Conservation (phyloP, 169 alveolate genomes). For the Miamiensis avidus region DNA sequence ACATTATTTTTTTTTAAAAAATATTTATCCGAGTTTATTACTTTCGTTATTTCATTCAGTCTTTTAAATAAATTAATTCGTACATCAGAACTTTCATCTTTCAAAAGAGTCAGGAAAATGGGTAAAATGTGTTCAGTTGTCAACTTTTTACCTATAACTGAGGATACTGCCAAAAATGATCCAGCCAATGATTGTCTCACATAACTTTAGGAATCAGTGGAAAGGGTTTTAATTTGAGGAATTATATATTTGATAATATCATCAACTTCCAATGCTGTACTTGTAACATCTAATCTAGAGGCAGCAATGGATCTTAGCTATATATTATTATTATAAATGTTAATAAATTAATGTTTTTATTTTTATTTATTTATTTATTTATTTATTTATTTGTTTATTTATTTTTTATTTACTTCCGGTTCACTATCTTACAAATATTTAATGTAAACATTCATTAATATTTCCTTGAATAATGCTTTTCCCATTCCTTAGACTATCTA, state of each 20-base stretch:
- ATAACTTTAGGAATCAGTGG: conserved; percentile 57
- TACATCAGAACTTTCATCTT: conserved; percentile 81
- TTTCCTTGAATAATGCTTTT: conserved; percentile 41
- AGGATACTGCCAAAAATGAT: conserved; percentile 64
- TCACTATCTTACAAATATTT: conserved; percentile 66
- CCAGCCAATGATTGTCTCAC: conserved; percentile 81
- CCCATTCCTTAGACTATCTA: conserved; percentile 52
- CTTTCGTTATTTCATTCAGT: conserved; percentile 61
- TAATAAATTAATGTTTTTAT: too few relatives aligned
- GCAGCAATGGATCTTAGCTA: conserved; percentile 67
- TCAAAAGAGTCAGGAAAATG: conserved; percentile 64
- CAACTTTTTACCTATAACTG: conserved; percentile 64
- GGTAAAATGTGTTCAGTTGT: conserved; percentile 77
- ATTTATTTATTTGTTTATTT: not conserved
- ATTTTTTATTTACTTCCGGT: conserved; percentile 60
- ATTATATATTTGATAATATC: conserved; percentile 61
- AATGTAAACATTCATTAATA: conserved; percentile 44
- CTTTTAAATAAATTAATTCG: conserved; percentile 73
- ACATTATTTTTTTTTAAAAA: too few relatives aligned
- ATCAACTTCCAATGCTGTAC: conserved; percentile 57
- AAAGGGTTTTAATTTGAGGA: conserved; percentile 65
- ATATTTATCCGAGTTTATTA: not conserved
- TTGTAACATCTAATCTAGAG: conserved; percentile 58
- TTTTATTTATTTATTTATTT: not conserved
- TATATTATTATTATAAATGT: too few relatives aligned